Evolutionary conservation across 2,329 filamentous ascomycete genomes (phyloP).

Genomic region (Fusarium euwallaceae): DNA sequence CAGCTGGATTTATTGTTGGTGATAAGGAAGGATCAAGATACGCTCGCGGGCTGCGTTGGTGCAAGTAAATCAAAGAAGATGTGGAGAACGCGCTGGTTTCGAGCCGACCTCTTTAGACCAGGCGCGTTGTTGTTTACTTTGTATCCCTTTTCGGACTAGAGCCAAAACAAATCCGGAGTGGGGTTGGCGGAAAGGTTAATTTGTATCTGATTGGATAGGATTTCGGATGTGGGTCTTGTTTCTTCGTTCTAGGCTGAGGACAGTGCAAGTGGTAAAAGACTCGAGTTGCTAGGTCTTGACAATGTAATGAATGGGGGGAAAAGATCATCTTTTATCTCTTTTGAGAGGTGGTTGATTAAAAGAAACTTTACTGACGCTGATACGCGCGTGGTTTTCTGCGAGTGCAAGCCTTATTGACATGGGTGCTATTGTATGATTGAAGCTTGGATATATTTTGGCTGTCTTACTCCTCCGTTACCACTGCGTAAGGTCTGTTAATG

Average conservation of each 20-base stretch:
- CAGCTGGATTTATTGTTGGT: slow-evolving; percentile 38
- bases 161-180: slow-evolving; percentile 33
- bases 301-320: not conserved
- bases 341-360: not conserved
- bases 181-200: not conserved
- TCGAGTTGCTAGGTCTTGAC: not conserved
- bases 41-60: not conserved
- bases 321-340: not conserved
- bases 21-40: slow-evolving; percentile 25
- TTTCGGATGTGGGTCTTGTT: not conserved
- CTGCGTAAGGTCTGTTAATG: not conserved
- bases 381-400: not conserved
- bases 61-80: slow-evolving; percentile 17
- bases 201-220: not conserved
- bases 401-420: not conserved
- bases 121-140: slow-evolving; percentile 60
- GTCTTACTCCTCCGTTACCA: not conserved
- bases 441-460: not conserved
- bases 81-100: not conserved
- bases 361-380: not conserved
- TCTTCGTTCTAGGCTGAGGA: not conserved
- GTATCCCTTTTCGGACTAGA: slow-evolving; percentile 53
- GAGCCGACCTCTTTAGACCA: slow-evolving; percentile 36
- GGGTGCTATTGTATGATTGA: not conserved
- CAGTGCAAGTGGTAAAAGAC: not conserved